Evolutionary conservation across 1,284 basidiomycete genomes (phyloP).

Genomic region (Melampsora occidentalis): DNA sequence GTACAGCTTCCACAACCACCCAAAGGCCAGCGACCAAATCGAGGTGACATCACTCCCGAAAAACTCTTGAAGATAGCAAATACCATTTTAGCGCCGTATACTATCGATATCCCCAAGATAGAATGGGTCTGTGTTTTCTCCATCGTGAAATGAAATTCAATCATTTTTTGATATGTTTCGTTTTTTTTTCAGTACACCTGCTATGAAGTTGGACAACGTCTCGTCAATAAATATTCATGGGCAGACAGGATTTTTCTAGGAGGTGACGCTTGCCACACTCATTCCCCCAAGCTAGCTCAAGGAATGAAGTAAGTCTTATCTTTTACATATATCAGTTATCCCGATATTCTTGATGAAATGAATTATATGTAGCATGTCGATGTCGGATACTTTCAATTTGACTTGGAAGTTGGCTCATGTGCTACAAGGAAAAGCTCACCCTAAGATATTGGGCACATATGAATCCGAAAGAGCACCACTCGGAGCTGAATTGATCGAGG

Average conservation of each 20-base stretch:
- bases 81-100: constrained; percentile 68
- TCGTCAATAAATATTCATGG: constrained; percentile 66
- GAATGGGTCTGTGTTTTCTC: constrained; percentile 74
- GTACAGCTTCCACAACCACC: constrained; percentile 63
- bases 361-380: neutral
- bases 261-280: constrained; percentile 73
- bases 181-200: neutral
- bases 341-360: neutral
- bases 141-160: constrained; percentile 54
- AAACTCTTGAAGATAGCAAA: constrained; percentile 64
- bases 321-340: neutral
- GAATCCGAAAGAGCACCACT: constrained; percentile 22
- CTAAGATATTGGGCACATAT: constrained; percentile 65
- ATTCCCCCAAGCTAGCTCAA: constrained; percentile 71
- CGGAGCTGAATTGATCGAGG: constrained; percentile 7
- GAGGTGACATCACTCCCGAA: constrained; percentile 59
- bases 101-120: constrained; percentile 62
- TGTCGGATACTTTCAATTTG: constrained; percentile 65
- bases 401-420: constrained; percentile 75
- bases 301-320: constrained; percentile 56
- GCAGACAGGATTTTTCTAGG: constrained; percentile 73
- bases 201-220: constrained; percentile 65
- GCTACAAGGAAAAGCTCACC: constrained; percentile 67
- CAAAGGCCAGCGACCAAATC: constrained; percentile 46
- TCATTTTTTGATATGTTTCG: constrained; percentile 45